Evolutionary conservation across 2,329 filamentous ascomycete genomes (phyloP).

Genomic region (Metarhizium anisopliae): DNA sequence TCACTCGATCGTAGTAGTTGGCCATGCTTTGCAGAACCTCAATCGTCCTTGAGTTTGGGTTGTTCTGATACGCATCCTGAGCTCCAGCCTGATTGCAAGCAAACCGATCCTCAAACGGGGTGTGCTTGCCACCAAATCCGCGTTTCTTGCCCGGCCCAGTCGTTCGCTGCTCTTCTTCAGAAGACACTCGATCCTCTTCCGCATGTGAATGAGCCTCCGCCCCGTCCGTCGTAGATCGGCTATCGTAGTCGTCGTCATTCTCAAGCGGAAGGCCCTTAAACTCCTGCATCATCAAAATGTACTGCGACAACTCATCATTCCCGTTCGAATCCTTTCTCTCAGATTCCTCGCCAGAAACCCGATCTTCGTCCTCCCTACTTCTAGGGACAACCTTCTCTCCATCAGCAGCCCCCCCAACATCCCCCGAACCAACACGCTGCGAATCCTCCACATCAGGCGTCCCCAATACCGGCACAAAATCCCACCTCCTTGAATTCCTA

Average conservation of each 20-base stretch:
- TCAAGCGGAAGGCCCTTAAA: constrained; percentile 51
- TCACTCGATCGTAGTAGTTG: constrained; percentile 64
- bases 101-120: constrained; percentile 39
- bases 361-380: not conserved
- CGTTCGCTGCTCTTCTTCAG: not conserved
- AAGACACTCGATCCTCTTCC: not conserved
- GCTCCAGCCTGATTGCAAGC: constrained; percentile 45
- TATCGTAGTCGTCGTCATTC: constrained; percentile 38
- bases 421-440: constrained; percentile 15
- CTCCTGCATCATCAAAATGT: constrained; percentile 54
- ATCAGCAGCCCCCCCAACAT: constrained; percentile 8
- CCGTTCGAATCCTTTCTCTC: not conserved
- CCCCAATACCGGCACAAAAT: constrained; percentile 26
- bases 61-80: constrained; percentile 33
- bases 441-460: constrained; percentile 25
- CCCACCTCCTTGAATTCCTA: constrained; percentile 26
- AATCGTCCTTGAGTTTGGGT: constrained; percentile 70
- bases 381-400: not conserved
- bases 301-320: constrained; percentile 51
- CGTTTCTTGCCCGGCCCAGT: not conserved
- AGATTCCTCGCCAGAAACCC: not conserved
- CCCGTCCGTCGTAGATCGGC: not conserved
- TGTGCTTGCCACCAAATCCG: constrained; percentile 14
- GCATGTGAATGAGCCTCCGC: constrained; percentile 4
- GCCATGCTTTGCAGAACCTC: constrained; percentile 70